Evolutionary conservation across 2,329 filamentous ascomycete species (phyloP), one percentile per base, ranked within the genome.

Genomic region (Xenoacremonium recifei): DNA sequence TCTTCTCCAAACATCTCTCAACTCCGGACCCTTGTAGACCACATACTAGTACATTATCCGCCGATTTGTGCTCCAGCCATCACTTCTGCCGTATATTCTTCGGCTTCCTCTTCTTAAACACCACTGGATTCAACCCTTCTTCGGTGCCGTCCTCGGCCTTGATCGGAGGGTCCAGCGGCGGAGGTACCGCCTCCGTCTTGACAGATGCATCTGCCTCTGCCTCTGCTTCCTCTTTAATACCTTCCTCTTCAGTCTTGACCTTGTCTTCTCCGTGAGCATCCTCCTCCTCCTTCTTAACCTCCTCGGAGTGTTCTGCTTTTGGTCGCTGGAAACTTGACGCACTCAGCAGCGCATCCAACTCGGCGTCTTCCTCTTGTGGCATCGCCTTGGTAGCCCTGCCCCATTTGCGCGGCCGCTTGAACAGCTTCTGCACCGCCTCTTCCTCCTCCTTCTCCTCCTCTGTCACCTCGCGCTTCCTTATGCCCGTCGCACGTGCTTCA

Each of bases 41-140:
- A n/a, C n/a, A n/a, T n/a, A n/a, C n/a, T n/a, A n/a, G n/a, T n/a
- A n/a, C n/a, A n/a, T n/a, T n/a, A n/a, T n/a, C n/a, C n/a, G n/a
- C n/a, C n/a, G n/a, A n/a, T n/a, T n/a, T n/a, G n/a, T n/a, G n/a
- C n/a, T n/a, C n/a, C n/a, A n/a, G n/a, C n/a, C n/a, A n/a, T 68
- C 55, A 83, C 60, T 77, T 83, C 53, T 82, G 76, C 16, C 81
- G 75, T 25, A 82, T 72, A 37, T 75, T 78, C 69, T 82, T 85
- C 12, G 80, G 72, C 59, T 89, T 92, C 40, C 87, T 73, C 69
- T 90, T 91, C 68, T 91, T 92, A 66, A 92, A 93, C 3, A 89
- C 70, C 3, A 89, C 75, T 3, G 77, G 72, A 10, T 70, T 58
- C 3, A 61, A 38, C 17, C 49, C 55, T 21, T 53, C 49, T 15